Evolutionary conservation across 1,139 yeast genomes (phyloP).

Genomic region (Geotrichum aggregatum): DNA sequence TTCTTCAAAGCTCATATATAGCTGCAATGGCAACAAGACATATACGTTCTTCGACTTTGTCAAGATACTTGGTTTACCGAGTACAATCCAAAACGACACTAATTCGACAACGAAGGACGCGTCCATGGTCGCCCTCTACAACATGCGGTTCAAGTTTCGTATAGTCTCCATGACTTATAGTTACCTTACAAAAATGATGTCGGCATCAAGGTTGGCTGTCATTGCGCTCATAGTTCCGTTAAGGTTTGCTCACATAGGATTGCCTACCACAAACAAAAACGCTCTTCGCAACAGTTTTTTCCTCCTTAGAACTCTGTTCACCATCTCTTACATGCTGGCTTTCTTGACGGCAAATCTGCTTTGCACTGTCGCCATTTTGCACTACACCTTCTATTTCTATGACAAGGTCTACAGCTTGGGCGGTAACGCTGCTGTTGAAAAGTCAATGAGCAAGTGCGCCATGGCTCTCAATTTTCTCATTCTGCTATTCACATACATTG

Average conservation of each 20-base stretch:
- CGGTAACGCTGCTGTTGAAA: slow-evolving; percentile 1
- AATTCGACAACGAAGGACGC: background rate
- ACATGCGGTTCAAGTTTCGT: slow-evolving; percentile 1
- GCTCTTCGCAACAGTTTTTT: slow-evolving; percentile 9
- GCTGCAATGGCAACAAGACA: background rate
- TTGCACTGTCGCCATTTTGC: slow-evolving; percentile 7
- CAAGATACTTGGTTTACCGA: slow-evolving; percentile 6
- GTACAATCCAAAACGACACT: background rate
- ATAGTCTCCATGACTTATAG: slow-evolving; percentile 1
- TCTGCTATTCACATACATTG: slow-evolving; percentile 10
- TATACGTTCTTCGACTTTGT: slow-evolving; percentile 7
- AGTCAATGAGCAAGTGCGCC: slow-evolving; percentile 2
- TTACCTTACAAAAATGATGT: background rate
- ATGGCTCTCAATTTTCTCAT: background rate
- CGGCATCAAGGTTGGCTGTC: slow-evolving; percentile 4
- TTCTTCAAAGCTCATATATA: background rate
- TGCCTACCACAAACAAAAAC: background rate
- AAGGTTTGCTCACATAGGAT: slow-evolving; percentile 11
- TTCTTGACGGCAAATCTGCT: slow-evolving; percentile 13
- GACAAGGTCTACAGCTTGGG: slow-evolving; percentile 1
- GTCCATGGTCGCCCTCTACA: background rate
- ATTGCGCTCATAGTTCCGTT: slow-evolving; percentile 11
- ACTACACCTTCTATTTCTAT: slow-evolving; percentile 6
- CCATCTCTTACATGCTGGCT: slow-evolving; percentile 10
- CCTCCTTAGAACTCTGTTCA: slow-evolving; percentile 5